A percentile compares a stretch with the other conserved stretches of the same genome.
phyloP scores from a whole-genome alignment of 2,329 filamentous ascomycete genomes.

The Cladosporium velox region DNA sequence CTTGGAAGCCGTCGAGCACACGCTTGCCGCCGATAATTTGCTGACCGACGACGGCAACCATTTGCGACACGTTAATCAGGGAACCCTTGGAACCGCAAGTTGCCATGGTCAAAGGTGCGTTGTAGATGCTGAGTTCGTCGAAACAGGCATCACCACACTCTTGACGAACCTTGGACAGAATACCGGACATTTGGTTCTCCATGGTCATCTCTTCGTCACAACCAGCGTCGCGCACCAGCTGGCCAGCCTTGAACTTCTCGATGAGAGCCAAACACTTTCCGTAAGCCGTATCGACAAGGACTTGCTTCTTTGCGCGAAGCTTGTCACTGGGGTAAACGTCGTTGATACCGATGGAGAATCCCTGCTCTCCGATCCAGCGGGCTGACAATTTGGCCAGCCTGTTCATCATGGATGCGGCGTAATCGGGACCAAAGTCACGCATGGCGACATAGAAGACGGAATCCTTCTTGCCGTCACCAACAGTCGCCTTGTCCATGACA shows the following conservation, averaged over 20 bases:
- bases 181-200: conserved; percentile 86
- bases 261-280: conserved; percentile 81
- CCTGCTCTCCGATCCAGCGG: conserved; percentile 81
- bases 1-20: conserved; percentile 94
- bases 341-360: conserved; percentile 93
- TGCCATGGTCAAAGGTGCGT: conserved; percentile 94
- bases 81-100: conserved; percentile 96
- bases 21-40: conserved; percentile 94
- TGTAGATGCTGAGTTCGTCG: conserved; percentile 83
- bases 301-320: conserved; percentile 71
- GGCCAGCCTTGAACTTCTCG: conserved; percentile 74
- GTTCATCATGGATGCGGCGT: conserved; percentile 90
- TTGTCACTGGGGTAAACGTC: conserved; percentile 83
- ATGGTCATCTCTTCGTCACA: conserved; percentile 90
- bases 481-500: conserved; percentile 94
- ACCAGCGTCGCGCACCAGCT: conserved; percentile 80
- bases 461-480: conserved; percentile 97
- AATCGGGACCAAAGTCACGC: conserved; percentile 88
- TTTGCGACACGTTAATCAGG: conserved; percentile 97
- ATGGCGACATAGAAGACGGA: conserved; percentile 97
- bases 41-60: conserved; percentile 96
- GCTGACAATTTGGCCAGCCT: conserved; percentile 87
- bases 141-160: conserved; percentile 91
- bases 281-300: conserved; percentile 77
- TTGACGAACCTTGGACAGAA: conserved; percentile 87